Evolutionary conservation across 2,329 filamentous ascomycete species (phyloP), one percentile per base, ranked within the genome.

Genomic region (Phyllosticta citrichinensis): DNA sequence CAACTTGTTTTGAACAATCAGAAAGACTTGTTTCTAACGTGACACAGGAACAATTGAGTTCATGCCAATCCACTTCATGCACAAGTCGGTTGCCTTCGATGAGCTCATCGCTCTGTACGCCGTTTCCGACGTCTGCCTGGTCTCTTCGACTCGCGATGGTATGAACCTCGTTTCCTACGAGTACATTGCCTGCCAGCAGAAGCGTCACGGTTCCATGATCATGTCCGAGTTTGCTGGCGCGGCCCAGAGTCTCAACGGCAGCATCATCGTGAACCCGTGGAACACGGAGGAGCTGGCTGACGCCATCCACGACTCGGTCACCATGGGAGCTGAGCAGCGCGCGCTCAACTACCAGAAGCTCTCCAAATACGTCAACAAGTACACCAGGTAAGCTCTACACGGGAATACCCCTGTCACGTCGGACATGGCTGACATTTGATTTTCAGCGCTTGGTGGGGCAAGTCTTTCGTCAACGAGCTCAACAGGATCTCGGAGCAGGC

Each of bases 111-210:
- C 92, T 0, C 83, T 97, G 9, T 97, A 97, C 72, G 89, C 91
- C 17, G 87, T 95, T 22, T 94, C 91, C 3, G 94, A 97, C 71
- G 89, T 91, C 53, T 96, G 92, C 72, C 83, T 97, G 14, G 93
- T 96, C 47, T 95, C 89, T 9, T 97, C 89, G 2, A 97, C 90
- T n/a, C 88, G 94, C 56, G 94, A 99, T 72, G 94, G 94, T 70
- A 99, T 99, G 94, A 99, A 99, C 74, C 81, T 99, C 30, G 94
- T 97, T 33, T 95, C 91, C 0, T 97, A 97, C 76, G 93, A 99
- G 75, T 99, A 97, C 78, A 97, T 99, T 66, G 93, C 93, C 24
- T 91, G 89, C 2, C 93, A 99, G 72, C 84, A 89, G 67, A 86
- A 95, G 70, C 87, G 91, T 57, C 91, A 97, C 71, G 94, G 94